Conservation (phyloP, 148 eudicot species). For the Spergularia marina region DNA sequence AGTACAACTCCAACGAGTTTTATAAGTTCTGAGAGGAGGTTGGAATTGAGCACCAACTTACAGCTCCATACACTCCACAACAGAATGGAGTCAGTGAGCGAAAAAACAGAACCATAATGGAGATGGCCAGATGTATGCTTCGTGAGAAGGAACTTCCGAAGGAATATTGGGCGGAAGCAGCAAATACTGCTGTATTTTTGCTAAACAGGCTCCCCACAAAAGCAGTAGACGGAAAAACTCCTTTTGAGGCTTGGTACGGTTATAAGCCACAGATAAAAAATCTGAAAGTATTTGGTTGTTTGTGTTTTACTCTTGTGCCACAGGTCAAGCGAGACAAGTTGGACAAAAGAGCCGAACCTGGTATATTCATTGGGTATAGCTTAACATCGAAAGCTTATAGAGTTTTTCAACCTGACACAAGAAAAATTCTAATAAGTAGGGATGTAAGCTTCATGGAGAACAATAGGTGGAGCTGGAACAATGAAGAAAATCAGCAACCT, state of each 20-base stretch:
- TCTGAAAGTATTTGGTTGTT: not conserved
- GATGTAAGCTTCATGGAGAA: slow-evolving; percentile 26
- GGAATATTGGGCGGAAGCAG: slow-evolving; percentile 22
- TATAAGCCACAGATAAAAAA: no score
- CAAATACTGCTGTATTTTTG: slow-evolving; percentile 6
- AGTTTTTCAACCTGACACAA: no score
- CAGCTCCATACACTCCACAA: slow-evolving; percentile 12
- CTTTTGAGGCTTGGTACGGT: no score
- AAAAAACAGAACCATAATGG: slow-evolving; percentile 16
- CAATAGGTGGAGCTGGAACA: not conserved
- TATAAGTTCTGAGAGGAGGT: not conserved
- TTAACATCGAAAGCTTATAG: no score
- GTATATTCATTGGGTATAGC: no score
- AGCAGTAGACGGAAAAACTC: not conserved
- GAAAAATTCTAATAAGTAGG: not conserved
- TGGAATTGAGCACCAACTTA: slow-evolving; percentile 10
- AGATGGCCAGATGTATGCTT: slow-evolving; percentile 11
- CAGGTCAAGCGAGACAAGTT: slow-evolving; percentile 3
- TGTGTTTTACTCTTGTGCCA: slow-evolving; percentile 14
- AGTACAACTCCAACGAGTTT: not conserved
- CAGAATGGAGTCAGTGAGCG: slow-evolving; percentile 23
- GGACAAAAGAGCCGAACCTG: no score
- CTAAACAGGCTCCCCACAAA: not conserved
- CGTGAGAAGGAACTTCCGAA: slow-evolving; percentile 2
- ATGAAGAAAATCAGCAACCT: not conserved